Evolutionary conservation across 441 rosid species (phyloP), one percentile per base, ranked within the genome.

Genomic region (Gossypium aridum): DNA sequence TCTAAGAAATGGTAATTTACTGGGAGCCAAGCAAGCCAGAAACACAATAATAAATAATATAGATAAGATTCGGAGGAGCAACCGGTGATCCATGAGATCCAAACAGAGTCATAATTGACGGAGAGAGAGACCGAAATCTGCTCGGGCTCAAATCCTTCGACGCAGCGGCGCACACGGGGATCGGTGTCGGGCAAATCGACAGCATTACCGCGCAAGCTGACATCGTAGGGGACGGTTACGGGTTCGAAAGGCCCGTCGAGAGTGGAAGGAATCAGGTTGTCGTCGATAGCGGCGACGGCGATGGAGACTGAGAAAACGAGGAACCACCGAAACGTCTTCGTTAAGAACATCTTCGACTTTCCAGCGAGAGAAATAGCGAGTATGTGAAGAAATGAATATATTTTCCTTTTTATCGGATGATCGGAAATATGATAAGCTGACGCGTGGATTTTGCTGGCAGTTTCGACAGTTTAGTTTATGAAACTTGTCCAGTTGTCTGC

Each of bases 31-130:
- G 5, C 25, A 23, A 60, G 14, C 16, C 37, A 63, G 6, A 34
- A 63, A 34, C 1, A 9, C 13, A 8, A 63, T 22, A 2, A 63
- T 28, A 26, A 63, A 57, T 20, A 57, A 57, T 23, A 60, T 3
- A 64, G 19, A 55, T n/a, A 70, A 22, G 22, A 17, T 55, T 31
- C 17, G 2, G 7, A 59, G 9, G 43, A 34, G 19, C 66, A 74
- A 93, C 97, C 96, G 72, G 96, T 94, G 64, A 94, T 82, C 98
- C 98, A 94, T 54, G 98, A 88, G 74, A 94, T 86, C 98, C 98
- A 94, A 19, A 92, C 77, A 47, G 97, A 94, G 72, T 88, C 92
- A 23, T 84, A 79, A 73, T 62, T 81, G 68, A 84, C 65, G 14
- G 98, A 92, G 26, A 94, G 87, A 31, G 97, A 80, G 16, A 91